These are phyloP conservation scores for Phytophthora parvispora DNA, from an alignment of 352 stramenopile species.

Conservation along the genomic window DNA sequence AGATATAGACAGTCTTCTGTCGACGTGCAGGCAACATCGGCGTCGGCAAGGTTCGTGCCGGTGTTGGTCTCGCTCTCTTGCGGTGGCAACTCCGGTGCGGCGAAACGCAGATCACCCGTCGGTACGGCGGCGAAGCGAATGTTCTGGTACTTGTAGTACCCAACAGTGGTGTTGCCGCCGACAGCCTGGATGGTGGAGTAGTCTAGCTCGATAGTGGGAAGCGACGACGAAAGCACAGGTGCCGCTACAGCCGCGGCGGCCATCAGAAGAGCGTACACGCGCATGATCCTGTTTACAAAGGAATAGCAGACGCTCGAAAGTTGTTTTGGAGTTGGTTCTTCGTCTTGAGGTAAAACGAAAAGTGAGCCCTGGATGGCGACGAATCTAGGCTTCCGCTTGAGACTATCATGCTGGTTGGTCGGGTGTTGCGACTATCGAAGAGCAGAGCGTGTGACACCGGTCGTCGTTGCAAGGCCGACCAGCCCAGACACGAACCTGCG, in stretches of 20 bases:
- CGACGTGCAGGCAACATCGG: conserved; percentile 22
- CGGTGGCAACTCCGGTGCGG: conserved; percentile 10
- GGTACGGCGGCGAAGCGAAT: conserved; percentile 22
- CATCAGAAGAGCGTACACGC: conserved; percentile 12
- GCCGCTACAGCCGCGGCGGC: not conserved
- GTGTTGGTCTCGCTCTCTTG: conserved; percentile 24
- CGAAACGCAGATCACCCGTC: conserved; percentile 16
- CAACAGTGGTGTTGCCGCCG: conserved; percentile 14
- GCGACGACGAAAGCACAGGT: conserved; percentile 4
- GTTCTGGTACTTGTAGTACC: conserved; percentile 31
- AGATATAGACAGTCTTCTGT: conserved; percentile 40
- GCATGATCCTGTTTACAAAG: conserved; percentile 9
- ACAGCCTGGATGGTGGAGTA: conserved; percentile 24
- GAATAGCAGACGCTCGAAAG: not conserved
- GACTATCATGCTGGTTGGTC: not conserved
- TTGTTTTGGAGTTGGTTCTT: conserved; percentile 1
- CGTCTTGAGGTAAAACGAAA: conserved; percentile 17
- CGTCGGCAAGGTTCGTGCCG: conserved; percentile 25
- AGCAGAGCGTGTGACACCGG: not conserved
- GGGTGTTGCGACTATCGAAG: not conserved
- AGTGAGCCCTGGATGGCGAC: conserved; percentile 1
- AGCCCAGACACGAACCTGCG: not conserved
- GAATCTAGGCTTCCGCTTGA: not conserved
- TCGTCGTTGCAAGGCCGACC: not conserved
- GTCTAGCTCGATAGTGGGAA: conserved; percentile 17